Percentiles rank a stretch among this genome's conserved stretches.
These are phyloP conservation scores for Suhomyces yuchorum DNA, from an alignment of 1,139 yeast genomes.

Conservation along the genomic window DNA sequence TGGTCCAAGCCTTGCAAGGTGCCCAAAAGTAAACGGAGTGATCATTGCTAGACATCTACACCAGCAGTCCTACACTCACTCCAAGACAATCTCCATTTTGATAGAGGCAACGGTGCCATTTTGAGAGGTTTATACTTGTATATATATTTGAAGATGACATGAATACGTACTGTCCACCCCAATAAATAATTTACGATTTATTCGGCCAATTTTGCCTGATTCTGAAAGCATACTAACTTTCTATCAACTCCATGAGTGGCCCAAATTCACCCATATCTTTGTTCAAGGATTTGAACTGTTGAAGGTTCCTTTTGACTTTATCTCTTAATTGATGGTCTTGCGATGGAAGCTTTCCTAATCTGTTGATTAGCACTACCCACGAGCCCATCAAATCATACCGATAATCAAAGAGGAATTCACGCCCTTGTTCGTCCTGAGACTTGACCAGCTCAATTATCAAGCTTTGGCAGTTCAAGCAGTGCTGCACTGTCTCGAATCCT, in stretches of 20 bases:
- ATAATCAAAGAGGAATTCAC: constrained; percentile 27
- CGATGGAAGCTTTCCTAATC: constrained; percentile 9
- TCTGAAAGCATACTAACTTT: neutral
- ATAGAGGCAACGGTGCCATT: constrained; percentile 3
- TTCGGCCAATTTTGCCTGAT: neutral
- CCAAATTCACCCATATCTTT: constrained; percentile 2
- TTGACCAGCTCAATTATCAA: constrained; percentile 14
- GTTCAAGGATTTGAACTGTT: neutral
- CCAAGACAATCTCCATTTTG: neutral
- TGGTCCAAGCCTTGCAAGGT: constrained; percentile 62
- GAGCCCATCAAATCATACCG: constrained; percentile 39
- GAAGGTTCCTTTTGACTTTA: neutral
- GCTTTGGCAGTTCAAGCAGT: constrained; percentile 17
- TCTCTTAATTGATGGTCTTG: constrained; percentile 7
- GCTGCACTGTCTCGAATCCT: constrained; percentile 18
- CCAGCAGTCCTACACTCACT: neutral
- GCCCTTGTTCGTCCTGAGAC: constrained; percentile 20
- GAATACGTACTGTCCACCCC: neutral
- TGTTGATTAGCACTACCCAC: constrained; percentile 23
- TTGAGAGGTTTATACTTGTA: constrained; percentile 1
- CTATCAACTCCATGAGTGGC: neutral
- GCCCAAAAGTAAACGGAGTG: constrained; percentile 31
- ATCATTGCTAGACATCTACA: neutral
- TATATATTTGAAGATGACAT: neutral
- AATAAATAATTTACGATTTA: neutral